Conservation (phyloP, 2,329 filamentous ascomycete species). For the Chalaropsis ovoidea region DNA sequence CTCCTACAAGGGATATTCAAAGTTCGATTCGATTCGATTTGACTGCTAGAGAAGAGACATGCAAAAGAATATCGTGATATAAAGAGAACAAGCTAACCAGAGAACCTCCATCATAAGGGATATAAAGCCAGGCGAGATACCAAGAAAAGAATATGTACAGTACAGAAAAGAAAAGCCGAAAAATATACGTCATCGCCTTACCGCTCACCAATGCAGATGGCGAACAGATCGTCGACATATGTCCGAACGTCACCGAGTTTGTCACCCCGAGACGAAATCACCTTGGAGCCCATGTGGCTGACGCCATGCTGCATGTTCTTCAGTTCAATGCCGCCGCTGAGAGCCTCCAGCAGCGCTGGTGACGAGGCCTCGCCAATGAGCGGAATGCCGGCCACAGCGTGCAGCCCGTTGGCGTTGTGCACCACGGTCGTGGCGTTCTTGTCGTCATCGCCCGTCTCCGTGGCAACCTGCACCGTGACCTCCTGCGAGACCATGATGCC, state of each 20-base stretch:
- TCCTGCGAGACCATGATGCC: slow-evolving; percentile 55
- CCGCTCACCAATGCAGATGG: slow-evolving; percentile 22
- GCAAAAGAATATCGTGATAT: not conserved
- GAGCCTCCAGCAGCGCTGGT: slow-evolving; percentile 7
- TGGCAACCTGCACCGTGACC: slow-evolving; percentile 40
- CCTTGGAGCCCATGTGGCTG: slow-evolving; percentile 30
- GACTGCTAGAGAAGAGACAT: not conserved
- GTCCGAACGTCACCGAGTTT: slow-evolving; percentile 33
- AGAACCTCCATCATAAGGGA: not conserved
- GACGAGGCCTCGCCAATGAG: slow-evolving; percentile 21
- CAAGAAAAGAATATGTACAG: not conserved
- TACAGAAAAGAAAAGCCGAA: not conserved
- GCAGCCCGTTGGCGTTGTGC: slow-evolving; percentile 13
- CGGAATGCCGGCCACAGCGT: slow-evolving; percentile 13
- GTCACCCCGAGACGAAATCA: slow-evolving; percentile 29
- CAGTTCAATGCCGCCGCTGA: slow-evolving; percentile 21
- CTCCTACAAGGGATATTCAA: too few species aligned
- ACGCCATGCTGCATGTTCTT: slow-evolving; percentile 27
- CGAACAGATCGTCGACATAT: slow-evolving; percentile 39
- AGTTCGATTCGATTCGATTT: too few species aligned
- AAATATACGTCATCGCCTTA: slow-evolving; percentile 3
- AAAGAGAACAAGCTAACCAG: not conserved
- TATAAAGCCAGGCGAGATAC: not conserved
- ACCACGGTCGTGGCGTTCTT: not conserved
- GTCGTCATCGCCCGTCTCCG: slow-evolving; percentile 31